Evolutionary conservation across 352 stramenopile genomes (phyloP), one percentile per base, ranked within the genome.

Genomic region (Phytopythium aichiense): DNA sequence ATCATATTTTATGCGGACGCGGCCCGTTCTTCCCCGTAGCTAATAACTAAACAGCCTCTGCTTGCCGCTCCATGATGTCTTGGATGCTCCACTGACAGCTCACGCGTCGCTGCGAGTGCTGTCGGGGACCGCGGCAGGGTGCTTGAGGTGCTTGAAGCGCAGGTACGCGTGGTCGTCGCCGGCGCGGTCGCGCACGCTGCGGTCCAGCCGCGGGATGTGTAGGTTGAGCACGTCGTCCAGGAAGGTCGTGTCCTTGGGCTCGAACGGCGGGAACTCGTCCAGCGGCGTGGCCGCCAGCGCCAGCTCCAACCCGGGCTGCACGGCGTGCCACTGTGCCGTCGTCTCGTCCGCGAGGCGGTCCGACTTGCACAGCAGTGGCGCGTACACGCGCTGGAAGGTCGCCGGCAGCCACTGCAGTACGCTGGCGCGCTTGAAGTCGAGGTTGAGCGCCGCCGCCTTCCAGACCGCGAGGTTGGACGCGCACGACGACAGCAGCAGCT

Each of bases 91-190:
- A 40, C 38, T n/a, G 31, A 22, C 16, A 18, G 4, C 13, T 43
- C 5, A 45, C 37, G 35, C 54, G 16, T n/a, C 23, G 25, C 40
- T 35, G 18, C 40, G 40, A 8, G 40, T 46, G 40, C 6, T 22
- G 40, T 23, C 40, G 15, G 54, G 5, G 16, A 23, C 18, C 16
- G 22, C 54, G 2, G 20, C 33, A 0, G 35, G 20, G 33, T 79
- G 84, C 40, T 79, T 66, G 43, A 85, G 63, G 54, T 94, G 82
- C 68, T 95, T 93, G 62, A 92, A 95, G 25, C 82, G 84, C 50
- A 95, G 64, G 56, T 91, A 93, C n/a, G 82, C 82, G 56, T 92
- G 80, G 63, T 95, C 84, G 49, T 94, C 82, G 16, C 84, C 82
- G 6, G 67, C 79, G 43, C 87, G 84, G 56, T 95, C 87, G 25